These are phyloP conservation scores for Leccinum griseonigrum DNA, from an alignment of 1,284 basidiomycete species.

Conservation along the genomic window DNA sequence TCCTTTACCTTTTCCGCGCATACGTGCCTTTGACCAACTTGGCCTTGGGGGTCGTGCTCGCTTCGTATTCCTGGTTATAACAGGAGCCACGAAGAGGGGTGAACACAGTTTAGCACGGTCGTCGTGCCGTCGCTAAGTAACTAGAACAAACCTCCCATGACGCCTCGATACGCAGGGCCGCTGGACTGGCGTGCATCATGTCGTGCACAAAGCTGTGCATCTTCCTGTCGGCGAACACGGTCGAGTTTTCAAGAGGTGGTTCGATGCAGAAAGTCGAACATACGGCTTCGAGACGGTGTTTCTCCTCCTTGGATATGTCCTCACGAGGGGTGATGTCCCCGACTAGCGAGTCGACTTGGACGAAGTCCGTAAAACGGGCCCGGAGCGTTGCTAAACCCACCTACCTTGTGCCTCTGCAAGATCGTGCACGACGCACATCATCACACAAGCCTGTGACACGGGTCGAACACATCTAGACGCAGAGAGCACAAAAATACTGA, in stretches of 20 bases:
- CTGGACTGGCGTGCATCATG: conserved; percentile 82
- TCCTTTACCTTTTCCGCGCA: too few relatives aligned
- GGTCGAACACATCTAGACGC: background rate
- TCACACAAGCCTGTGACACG: conserved; percentile 65
- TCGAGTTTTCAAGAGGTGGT: background rate
- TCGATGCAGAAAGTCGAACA: background rate
- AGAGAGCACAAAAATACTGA: conserved; percentile 30
- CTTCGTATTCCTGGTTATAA: too few relatives aligned
- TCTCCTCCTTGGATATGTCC: conserved; percentile 76
- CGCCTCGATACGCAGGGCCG: conserved; percentile 72
- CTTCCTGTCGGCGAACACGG: conserved; percentile 44
- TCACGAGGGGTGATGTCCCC: conserved; percentile 94
- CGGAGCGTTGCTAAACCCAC: background rate
- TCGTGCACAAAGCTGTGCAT: conserved; percentile 90
- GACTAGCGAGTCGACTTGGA: conserved; percentile 42
- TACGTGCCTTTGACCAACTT: too few relatives aligned
- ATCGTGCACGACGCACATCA: conserved; percentile 94
- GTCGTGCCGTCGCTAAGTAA: background rate
- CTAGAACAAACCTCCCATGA: conserved; percentile 69
- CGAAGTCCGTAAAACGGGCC: conserved; percentile 1
- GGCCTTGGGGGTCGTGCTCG: too few relatives aligned
- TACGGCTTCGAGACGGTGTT: conserved; percentile 73
- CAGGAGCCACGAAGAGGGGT: too few relatives aligned
- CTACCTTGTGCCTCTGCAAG: conserved; percentile 90
- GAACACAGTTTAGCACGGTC: too few relatives aligned